A percentile compares a stretch with the other conserved stretches of the same genome.
phyloP scores from a whole-genome alignment of 2,329 filamentous ascomycete species.

The Verticillium albo-atrum region DNA sequence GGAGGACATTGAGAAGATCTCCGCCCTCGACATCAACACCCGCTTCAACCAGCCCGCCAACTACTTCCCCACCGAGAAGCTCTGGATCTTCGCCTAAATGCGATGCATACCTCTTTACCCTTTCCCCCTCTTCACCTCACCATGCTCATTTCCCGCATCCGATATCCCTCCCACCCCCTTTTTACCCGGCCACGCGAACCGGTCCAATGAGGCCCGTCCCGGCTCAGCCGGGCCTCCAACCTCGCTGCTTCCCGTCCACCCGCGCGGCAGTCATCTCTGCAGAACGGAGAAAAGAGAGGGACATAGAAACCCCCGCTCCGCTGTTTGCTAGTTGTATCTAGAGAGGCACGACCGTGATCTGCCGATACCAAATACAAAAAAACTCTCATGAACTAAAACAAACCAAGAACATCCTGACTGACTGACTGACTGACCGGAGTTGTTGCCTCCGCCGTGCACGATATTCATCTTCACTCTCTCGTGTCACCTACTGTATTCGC shows the following conservation, averaged over 20 bases:
- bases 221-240: not conserved
- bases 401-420: too few species aligned
- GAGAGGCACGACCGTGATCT: not conserved
- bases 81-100: conserved; percentile 53
- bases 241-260: not conserved
- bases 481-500: not conserved
- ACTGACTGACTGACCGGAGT: not conserved
- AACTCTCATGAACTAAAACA: not conserved
- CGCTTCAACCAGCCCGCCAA: conserved; percentile 75
- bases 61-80: conserved; percentile 52
- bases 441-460: not conserved
- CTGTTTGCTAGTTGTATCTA: not conserved
- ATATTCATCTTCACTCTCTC: not conserved
- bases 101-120: not conserved
- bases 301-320: not conserved
- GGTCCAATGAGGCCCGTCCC: not conserved
- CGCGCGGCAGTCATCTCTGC: not conserved
- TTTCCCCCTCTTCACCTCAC: not conserved
- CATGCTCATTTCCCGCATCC: not conserved
- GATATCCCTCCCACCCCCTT: not conserved
- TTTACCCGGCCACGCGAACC: not conserved
- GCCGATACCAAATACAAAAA: not conserved
- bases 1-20: conserved; percentile 64
- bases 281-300: not conserved
- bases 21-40: conserved; percentile 58